phyloP scores from a whole-genome alignment of 2,329 filamentous ascomycete genomes.

The Rutstroemia sydowiana region DNA sequence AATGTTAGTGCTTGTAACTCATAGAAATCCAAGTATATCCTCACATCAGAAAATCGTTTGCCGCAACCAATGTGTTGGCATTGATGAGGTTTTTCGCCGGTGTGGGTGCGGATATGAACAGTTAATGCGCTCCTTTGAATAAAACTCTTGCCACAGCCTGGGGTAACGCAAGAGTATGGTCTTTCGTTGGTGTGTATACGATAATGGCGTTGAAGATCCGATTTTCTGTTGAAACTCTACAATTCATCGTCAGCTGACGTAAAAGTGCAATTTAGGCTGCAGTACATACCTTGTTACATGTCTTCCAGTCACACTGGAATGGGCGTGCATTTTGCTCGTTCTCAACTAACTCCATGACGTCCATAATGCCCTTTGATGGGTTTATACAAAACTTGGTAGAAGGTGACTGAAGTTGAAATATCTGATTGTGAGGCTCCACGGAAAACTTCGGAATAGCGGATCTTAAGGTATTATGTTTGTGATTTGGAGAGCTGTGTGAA shows the following conservation, averaged over 20 bases:
- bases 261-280: not conserved
- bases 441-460: no score
- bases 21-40: not conserved
- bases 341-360: slow-evolving; percentile 58
- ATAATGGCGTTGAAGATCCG: slow-evolving; percentile 62
- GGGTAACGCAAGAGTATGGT: slow-evolving; percentile 54
- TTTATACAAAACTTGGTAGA: not conserved
- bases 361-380: slow-evolving; percentile 36
- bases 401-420: not conserved
- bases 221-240: slow-evolving; percentile 67
- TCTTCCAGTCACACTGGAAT: slow-evolving; percentile 57
- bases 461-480: no score
- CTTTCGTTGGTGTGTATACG: slow-evolving; percentile 66
- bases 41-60: slow-evolving; percentile 61
- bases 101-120: slow-evolving; percentile 64
- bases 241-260: slow-evolving; percentile 7
- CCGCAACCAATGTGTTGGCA: slow-evolving; percentile 59
- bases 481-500: not conserved
- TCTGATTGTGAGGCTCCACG: no score
- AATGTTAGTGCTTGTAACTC: slow-evolving; percentile 12
- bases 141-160: slow-evolving; percentile 61
- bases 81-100: slow-evolving; percentile 64
- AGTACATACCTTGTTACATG: slow-evolving; percentile 51
- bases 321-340: slow-evolving; percentile 55
- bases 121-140: slow-evolving; percentile 64